Evolutionary conservation across 1,139 yeast genomes (phyloP).

Genomic region (Torulaspora globosa): DNA sequence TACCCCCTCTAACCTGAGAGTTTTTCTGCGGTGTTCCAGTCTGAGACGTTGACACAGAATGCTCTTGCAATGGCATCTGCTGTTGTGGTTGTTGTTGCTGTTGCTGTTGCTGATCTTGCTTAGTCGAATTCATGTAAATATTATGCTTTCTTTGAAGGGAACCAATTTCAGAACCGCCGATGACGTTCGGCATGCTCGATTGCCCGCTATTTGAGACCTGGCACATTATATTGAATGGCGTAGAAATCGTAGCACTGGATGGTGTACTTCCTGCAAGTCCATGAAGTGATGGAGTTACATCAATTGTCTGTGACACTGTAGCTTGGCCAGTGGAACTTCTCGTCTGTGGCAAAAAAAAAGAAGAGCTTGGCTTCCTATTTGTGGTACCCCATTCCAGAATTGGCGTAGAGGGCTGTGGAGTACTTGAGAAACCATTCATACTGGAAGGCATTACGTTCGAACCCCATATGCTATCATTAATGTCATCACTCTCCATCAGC

Average conservation of each 20-base stretch:
- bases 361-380: slow-evolving; percentile 36
- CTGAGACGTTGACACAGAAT: slow-evolving; percentile 10
- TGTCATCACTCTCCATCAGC: slow-evolving; percentile 50
- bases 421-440: slow-evolving; percentile 29
- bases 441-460: slow-evolving; percentile 41
- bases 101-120: slow-evolving; percentile 10
- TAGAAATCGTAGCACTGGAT: slow-evolving; percentile 13
- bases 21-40: slow-evolving; percentile 18
- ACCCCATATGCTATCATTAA: slow-evolving; percentile 46
- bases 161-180: slow-evolving; percentile 11
- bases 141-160: slow-evolving; percentile 13
- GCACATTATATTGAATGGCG: slow-evolving; percentile 22
- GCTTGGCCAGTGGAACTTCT: slow-evolving; percentile 28
- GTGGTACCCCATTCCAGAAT: slow-evolving; percentile 33
- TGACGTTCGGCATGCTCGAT: slow-evolving; percentile 13
- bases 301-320: slow-evolving; percentile 13
- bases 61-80: slow-evolving; percentile 10
- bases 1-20: slow-evolving; percentile 17
- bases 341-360: slow-evolving; percentile 31
- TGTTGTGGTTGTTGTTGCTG: slow-evolving; percentile 11
- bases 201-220: slow-evolving; percentile 15
- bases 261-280: slow-evolving; percentile 20
- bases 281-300: slow-evolving; percentile 26
- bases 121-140: slow-evolving; percentile 6
- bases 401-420: slow-evolving; percentile 37